Base-by-base conservation (phyloP, 176 grass and related monocot genomes). In the Coix lacrymajobi region DNA sequence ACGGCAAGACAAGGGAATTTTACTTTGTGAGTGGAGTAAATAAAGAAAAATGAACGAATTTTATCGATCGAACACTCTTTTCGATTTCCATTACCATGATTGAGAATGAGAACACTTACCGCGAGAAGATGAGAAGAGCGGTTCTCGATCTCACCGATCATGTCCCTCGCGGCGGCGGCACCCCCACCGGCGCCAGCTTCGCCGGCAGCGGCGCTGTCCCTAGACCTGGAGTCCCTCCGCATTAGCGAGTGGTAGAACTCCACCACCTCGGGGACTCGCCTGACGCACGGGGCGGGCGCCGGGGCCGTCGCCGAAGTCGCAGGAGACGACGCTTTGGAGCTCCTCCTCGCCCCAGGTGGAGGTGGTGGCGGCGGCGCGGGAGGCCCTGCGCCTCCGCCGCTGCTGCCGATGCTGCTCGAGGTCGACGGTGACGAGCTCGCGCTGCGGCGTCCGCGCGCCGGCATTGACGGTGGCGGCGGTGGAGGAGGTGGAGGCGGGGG, bases 71-170 rank as follows among this genome's bases (percentile, higher is more conserved):
- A 69, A 51, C 10, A 57, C 95, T 91, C 12, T 14, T 44, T 44
- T 46, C 14, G 1, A 5, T 46, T 46, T 46, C 44, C 44, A 46
- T 46, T 46, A 16, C 4, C 14, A 46, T 5, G 44, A 16, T 16
- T 13, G 44, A 46, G 44, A 45, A 37, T 76, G 37, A 38, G 52
- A 66, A 56, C 9, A 62, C 96, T 94, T 81, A 99, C 96, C 49
- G 96, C 96, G 28, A 96, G 85, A 49, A 99, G 96, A 84, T 99
- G 96, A 54, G 93, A 22, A 6, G 96, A 99, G 39, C 96, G 96
- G 75, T 99, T 99, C 83, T 99, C 96, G 65, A 99, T 99, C 73
- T 99, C 96, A 74, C 96, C 96, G 74, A 99, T 99, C 96, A 99
- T 99, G 87, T 96, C 93, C 29, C 96, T 79, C 39, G 88, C 88